These are phyloP conservation scores for Ascocoryne sarcoides DNA, from an alignment of 2,329 filamentous ascomycete genomes.

Conservation along the genomic window DNA sequence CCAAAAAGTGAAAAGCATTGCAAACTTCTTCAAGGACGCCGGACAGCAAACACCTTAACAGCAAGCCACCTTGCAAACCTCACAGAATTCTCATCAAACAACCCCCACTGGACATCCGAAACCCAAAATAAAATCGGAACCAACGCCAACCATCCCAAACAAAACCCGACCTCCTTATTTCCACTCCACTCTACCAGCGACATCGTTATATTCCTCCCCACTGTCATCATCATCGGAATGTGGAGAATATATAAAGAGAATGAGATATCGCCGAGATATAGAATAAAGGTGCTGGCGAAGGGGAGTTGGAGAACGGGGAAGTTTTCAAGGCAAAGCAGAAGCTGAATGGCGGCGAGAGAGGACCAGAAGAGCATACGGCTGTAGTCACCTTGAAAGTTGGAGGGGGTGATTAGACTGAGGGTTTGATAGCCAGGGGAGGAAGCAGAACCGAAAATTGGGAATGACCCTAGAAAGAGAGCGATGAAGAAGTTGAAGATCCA, in stretches of 20 bases:
- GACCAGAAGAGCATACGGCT: background rate
- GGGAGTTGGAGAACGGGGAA: constrained; percentile 3
- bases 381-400: background rate
- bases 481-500: constrained; percentile 2
- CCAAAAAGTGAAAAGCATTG: too few relatives aligned
- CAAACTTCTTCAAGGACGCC: too few relatives aligned
- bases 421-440: background rate
- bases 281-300: constrained; percentile 1
- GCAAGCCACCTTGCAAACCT: background rate
- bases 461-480: constrained; percentile 1
- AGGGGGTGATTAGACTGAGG: background rate
- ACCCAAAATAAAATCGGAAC: constrained; percentile 1
- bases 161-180: background rate
- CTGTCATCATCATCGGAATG: constrained; percentile 1
- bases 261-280: constrained; percentile 4
- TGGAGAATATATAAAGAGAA: constrained; percentile 6
- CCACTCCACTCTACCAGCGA: background rate
- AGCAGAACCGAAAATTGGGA: background rate
- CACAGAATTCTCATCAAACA: constrained; percentile 1
- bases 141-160: background rate
- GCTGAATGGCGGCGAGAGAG: background rate
- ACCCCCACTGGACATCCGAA: constrained; percentile 5
- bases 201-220: constrained; percentile 1
- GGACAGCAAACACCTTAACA: background rate
- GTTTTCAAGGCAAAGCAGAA: constrained; percentile 4